Evolutionary conservation across 306 rosid species (phyloP).

Genomic region (Quillaja saponaria): DNA sequence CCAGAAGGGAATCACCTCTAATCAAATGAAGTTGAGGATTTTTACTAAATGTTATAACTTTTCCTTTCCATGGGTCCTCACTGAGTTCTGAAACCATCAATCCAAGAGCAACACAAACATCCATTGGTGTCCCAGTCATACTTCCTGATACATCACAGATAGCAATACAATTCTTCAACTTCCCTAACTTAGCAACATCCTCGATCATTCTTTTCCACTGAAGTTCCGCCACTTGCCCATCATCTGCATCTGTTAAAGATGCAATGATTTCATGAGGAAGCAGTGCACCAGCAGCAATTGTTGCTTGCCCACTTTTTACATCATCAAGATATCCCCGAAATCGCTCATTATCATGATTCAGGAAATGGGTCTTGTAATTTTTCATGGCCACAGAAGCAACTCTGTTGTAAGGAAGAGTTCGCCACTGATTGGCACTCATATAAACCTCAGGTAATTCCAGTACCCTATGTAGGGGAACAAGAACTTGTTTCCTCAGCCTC

Average conservation of each 20-base stretch:
- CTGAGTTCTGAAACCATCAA: constrained; percentile 61
- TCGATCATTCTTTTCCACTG: constrained; percentile 78
- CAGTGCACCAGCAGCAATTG: constrained; percentile 42
- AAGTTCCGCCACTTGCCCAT: constrained; percentile 54
- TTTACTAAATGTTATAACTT: constrained; percentile 52
- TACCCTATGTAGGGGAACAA: constrained; percentile 4
- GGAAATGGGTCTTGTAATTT: constrained; percentile 21
- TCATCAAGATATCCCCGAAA: constrained; percentile 31
- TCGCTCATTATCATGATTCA: constrained; percentile 36
- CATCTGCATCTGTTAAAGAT: constrained; percentile 18
- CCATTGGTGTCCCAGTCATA: constrained; percentile 54
- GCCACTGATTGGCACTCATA: constrained; percentile 17
- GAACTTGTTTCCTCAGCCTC: constrained; percentile 12
- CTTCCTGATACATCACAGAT: constrained; percentile 65
- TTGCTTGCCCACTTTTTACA: constrained; percentile 28
- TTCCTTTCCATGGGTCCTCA: constrained; percentile 71
- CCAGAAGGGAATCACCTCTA: constrained; percentile 39
- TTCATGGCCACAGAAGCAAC: constrained; percentile 45
- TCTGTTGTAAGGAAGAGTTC: constrained; percentile 19
- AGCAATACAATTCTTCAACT: constrained; percentile 53
- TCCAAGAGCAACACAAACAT: constrained; percentile 64
- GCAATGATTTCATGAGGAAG: constrained; percentile 41
- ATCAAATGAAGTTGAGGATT: constrained; percentile 54
- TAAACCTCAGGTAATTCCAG: constrained; percentile 21
- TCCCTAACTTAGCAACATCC: constrained; percentile 48